A percentile compares a stretch with the other conserved stretches of the same genome.
phyloP scores from a whole-genome alignment of 2,329 filamentous ascomycete species.

The Monilinia polystroma region DNA sequence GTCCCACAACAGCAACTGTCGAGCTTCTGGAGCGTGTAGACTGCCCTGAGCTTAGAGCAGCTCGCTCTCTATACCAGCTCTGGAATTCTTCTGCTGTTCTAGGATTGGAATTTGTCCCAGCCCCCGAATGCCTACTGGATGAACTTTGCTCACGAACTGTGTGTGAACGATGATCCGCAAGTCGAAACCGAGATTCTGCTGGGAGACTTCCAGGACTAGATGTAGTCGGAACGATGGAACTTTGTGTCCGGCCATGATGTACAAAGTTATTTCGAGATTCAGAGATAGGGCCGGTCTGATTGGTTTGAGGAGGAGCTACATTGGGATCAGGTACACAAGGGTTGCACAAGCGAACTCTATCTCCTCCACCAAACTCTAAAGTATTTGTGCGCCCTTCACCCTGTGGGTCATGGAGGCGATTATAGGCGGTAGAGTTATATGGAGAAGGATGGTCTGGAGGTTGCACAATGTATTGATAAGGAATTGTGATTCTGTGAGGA shows the following conservation, averaged over 20 bases:
- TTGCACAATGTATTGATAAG: slow-evolving; percentile 86
- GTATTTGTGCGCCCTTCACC: slow-evolving; percentile 30
- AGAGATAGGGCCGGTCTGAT: slow-evolving; percentile 22
- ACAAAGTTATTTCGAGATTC: slow-evolving; percentile 24
- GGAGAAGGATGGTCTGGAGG: slow-evolving; percentile 51
- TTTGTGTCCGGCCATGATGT: slow-evolving; percentile 23
- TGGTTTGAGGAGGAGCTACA: slow-evolving; percentile 50
- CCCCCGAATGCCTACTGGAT: background rate
- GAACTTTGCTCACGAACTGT: slow-evolving; percentile 8
- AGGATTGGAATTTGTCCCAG: background rate
- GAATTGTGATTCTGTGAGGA: slow-evolving; percentile 92
- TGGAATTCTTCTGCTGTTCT: slow-evolving; percentile 17
- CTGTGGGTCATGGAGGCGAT: slow-evolving; percentile 28
- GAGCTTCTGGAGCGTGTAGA: slow-evolving; percentile 20
- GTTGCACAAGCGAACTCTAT: slow-evolving; percentile 69
- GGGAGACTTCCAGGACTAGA: slow-evolving; percentile 12
- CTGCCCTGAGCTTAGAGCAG: slow-evolving; percentile 4
- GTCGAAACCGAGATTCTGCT: slow-evolving; percentile 17
- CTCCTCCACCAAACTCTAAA: slow-evolving; percentile 57
- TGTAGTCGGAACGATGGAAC: slow-evolving; percentile 17
- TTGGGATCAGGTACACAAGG: slow-evolving; percentile 72
- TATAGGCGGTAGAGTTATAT: slow-evolving; percentile 23
- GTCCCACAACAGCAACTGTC: slow-evolving; percentile 18
- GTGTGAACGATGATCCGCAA: slow-evolving; percentile 14
- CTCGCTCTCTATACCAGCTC: slow-evolving; percentile 22